A percentile compares a stretch with the other conserved stretches of the same genome.
Evolutionary conservation across 1,284 basidiomycete genomes (phyloP).

Genomic region (Schizophyllum commune): DNA sequence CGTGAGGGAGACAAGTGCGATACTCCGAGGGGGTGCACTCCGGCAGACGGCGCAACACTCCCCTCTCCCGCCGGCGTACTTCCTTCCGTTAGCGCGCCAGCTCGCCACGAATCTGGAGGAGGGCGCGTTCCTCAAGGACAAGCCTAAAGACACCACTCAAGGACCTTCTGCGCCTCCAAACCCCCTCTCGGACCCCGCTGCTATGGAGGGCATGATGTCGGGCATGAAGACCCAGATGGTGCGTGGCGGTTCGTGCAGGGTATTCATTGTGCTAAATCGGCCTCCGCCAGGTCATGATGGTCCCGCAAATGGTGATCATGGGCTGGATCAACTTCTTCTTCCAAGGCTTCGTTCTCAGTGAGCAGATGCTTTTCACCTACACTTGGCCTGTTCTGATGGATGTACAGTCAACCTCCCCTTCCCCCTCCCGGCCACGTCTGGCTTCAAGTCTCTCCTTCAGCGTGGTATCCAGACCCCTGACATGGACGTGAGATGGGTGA

Average conservation of each 20-base stretch:
- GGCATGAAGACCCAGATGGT: slow-evolving; percentile 96
- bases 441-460: slow-evolving; percentile 99
- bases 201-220: slow-evolving; percentile 99
- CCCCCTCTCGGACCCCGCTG: slow-evolving; percentile 78
- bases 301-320: slow-evolving; percentile 98
- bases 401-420: slow-evolving; percentile 91
- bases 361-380: slow-evolving; percentile 27
- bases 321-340: slow-evolving; percentile 99
- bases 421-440: slow-evolving; percentile 94
- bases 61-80: slow-evolving; percentile 69
- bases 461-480: slow-evolving; percentile 93
- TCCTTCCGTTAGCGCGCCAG: slow-evolving; percentile 68
- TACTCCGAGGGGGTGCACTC: slow-evolving; percentile 78
- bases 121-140: slow-evolving; percentile 82
- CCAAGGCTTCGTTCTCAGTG: slow-evolving; percentile 95
- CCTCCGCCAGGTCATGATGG: slow-evolving; percentile 73
- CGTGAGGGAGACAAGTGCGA: slow-evolving; percentile 76
- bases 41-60: slow-evolving; percentile 75
- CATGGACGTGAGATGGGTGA: slow-evolving; percentile 97
- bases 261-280: neutral
- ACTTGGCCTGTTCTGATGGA: neutral
- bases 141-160: slow-evolving; percentile 58
- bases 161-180: slow-evolving; percentile 52
- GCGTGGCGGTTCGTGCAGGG: neutral
- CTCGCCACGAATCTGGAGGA: slow-evolving; percentile 65